Evolutionary conservation across 208 protist genomes (phyloP), one percentile per base, ranked within the genome.

Genomic region (Acanthamoeba divionensis): DNA sequence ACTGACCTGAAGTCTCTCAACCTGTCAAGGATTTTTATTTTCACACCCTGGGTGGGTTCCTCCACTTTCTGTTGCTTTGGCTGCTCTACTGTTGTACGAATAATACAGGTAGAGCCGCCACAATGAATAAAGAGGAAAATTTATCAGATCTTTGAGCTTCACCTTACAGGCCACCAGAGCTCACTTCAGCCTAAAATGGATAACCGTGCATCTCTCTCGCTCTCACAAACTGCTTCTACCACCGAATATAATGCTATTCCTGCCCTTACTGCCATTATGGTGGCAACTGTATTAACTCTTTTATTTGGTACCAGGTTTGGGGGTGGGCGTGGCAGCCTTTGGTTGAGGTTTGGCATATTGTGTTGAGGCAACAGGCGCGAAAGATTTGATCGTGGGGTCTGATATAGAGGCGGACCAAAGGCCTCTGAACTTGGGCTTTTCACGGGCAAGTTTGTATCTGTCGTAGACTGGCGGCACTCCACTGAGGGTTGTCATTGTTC

Each of bases 361-460:
- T 12, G 71, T 57, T 44, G 71, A 80, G 18, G 71, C 45, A 50
- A 80, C 71, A 12, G 71, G 71, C 7, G 60, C 71, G 45, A 80
- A 80, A 29, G 71, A 80, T 50, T 44, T 31, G n/a, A 86, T 44
- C 33, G 55, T 86, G 26, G 77, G 77, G 36, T 86, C 77, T 4
- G 77, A 33, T 7, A 86, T 41, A n/a, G 77, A 44, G 0, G 77
- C 33, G 36, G 77, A 66, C 77, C 77, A 86, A 57, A 36, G 52
- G 77, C 77, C 77, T 33, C 77, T 50, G 24, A 86, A 86, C 77
- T 86, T 86, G 77, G 77, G 77, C 77, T 41, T 66, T 29, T 86
- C 77, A 31, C 67, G 38, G 8, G 55, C 77, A 5, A 86, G 26
- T 57, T 80, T 80, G 47, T 80, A 80, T 24, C 71, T 44, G 44